Evolutionary conservation across 2,329 filamentous ascomycete species (phyloP).

Genomic region (Alternaria hordeiaustralica): DNA sequence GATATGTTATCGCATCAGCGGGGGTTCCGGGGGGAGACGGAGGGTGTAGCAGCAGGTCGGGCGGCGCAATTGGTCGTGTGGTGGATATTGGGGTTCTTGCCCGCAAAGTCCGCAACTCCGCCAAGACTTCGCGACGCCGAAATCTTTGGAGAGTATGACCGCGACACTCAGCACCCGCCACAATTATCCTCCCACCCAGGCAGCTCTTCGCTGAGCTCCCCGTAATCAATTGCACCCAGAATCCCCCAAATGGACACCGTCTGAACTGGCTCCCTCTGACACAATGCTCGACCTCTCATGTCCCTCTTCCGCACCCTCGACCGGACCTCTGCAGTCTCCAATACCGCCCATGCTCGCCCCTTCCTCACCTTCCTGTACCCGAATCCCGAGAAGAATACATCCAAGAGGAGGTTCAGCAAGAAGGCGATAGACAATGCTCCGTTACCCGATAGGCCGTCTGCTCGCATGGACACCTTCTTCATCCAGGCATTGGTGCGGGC

Average conservation of each 20-base stretch:
- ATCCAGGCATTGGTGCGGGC: constrained; percentile 61
- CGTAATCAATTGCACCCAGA: constrained; percentile 11
- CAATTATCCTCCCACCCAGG: not conserved
- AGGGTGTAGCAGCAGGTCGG: not conserved
- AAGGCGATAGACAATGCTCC: constrained; percentile 20
- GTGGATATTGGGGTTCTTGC: not conserved
- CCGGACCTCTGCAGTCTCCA: constrained; percentile 58
- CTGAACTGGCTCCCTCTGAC: constrained; percentile 43
- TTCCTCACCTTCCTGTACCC: constrained; percentile 46
- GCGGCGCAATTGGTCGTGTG: constrained; percentile 13
- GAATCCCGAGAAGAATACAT: not conserved
- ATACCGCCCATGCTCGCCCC: constrained; percentile 46
- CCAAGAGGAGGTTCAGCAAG: constrained; percentile 28
- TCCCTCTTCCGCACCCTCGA: constrained; percentile 64
- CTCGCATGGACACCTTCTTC: constrained; percentile 59
- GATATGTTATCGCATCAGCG: not conserved
- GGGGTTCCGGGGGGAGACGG: not conserved
- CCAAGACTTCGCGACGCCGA: constrained; percentile 17
- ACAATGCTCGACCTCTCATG: constrained; percentile 70
- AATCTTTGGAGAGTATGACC: constrained; percentile 10
- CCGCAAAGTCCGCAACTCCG: constrained; percentile 13
- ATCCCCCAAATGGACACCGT: constrained; percentile 21
- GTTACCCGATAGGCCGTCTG: not conserved
- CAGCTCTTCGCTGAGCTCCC: constrained; percentile 24
- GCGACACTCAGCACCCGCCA: constrained; percentile 7